Base-by-base conservation (phyloP, 352 stramenopile genomes). In the Peronospora belbahrii region DNA sequence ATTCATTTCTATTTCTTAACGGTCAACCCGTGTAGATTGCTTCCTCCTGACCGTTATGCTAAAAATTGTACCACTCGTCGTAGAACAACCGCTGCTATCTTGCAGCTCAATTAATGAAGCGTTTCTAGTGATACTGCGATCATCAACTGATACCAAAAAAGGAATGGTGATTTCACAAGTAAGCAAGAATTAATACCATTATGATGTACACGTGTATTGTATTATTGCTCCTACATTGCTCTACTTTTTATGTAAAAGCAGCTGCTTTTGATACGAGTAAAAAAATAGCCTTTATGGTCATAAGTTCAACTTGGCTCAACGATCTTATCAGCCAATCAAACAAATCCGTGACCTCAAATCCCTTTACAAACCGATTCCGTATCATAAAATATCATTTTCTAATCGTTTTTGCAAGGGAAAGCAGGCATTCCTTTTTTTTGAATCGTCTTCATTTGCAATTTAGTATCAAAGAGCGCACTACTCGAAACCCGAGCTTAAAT, bases 401-500 rank as follows among this genome's bases (percentile, higher is more conserved):
- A 19, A 60, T 57, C 45, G 17, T 2, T 37, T 62, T 58, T 1
- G 6, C n/a, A 9, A 41, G 56, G 40, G 42, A 37, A 18, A 22
- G n/a, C n/a, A n/a, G n/a, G n/a, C n/a, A 32, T 19, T 32, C 37
- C 53, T 64, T 31, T 53, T 43, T 60, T 62, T 57, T 50, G 2
- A 14, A 8, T 18, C 50, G 36, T 38, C 37, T 44, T 61, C 58
- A 74, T 59, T 69, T 53, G 45, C 58, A 24, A 71, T 70, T 69
- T 71, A 59, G 53, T 51, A 28, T n/a, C 10, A 30, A 45, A 63
- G 43, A 25, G 31, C 43, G 13, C 42, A 56, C 38, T 46, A 11
- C 32, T 55, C 50, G 37, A 28, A 57, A 22, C 33, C 30, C 10
- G 33, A 14, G n/a, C n/a, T n/a, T n/a, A n/a, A n/a, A n/a, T n/a